A percentile compares a stretch with the other conserved stretches of the same genome.
Conservation (phyloP, 306 rosid genomes). For the Pachyrhizus erosus region DNA sequence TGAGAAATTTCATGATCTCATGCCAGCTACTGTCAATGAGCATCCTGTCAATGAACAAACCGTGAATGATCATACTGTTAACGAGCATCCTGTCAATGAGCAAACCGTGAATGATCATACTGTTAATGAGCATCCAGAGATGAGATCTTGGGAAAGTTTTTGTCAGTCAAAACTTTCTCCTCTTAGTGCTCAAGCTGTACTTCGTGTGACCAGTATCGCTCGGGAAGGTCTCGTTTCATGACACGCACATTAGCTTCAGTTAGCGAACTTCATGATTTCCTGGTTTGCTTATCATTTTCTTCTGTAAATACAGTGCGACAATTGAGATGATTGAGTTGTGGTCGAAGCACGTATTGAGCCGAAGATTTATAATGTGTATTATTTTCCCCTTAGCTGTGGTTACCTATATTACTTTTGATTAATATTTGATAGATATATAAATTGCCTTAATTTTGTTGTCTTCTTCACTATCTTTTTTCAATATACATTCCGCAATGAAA, state of each 20-base stretch:
- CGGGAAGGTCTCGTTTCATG: constrained; percentile 86
- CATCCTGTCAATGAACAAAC: constrained; percentile 50
- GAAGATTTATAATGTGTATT: constrained; percentile 46
- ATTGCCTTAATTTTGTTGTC: constrained; percentile 10
- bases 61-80: constrained; percentile 37
- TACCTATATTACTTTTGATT: constrained; percentile 41
- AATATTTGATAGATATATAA: constrained; percentile 46
- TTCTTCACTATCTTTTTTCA: neutral
- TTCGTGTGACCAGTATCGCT: constrained; percentile 78
- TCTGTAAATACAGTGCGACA: constrained; percentile 70
- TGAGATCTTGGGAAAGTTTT: constrained; percentile 85
- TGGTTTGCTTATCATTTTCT: constrained; percentile 60
- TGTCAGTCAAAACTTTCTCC: constrained; percentile 91
- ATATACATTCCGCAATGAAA: neutral
- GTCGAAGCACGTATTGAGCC: constrained; percentile 61
- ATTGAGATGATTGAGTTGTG: constrained; percentile 61
- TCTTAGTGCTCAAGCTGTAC: constrained; percentile 95
- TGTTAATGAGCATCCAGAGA: constrained; percentile 56
- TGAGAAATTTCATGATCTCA: constrained; percentile 57
- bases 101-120: constrained; percentile 48
- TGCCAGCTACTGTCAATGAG: constrained; percentile 51
- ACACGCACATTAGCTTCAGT: constrained; percentile 51
- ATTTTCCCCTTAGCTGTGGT: constrained; percentile 39
- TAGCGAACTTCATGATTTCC: constrained; percentile 51
- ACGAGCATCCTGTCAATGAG: neutral